Conservation (phyloP, 768 basidiomycete genomes). For the Rhodotorula taiwanensis region DNA sequence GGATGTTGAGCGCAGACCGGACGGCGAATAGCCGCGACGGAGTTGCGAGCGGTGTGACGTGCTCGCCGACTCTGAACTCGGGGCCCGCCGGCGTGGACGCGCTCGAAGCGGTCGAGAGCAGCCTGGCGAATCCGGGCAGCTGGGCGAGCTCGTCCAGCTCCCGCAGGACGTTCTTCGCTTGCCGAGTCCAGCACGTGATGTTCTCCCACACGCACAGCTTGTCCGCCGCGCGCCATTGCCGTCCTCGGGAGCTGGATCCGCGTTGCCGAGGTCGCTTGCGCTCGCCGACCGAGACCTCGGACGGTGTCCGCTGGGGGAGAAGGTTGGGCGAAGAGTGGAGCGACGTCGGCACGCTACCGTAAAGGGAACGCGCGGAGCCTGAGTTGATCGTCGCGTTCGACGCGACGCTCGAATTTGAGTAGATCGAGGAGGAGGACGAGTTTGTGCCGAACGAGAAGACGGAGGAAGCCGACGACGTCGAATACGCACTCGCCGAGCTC, state of each 20-base stretch:
- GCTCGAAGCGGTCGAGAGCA: constrained; percentile 8
- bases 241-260: constrained; percentile 35
- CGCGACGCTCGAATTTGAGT: constrained; percentile 8
- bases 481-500: constrained; percentile 25
- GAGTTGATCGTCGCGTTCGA: constrained; percentile 25
- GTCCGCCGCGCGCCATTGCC: constrained; percentile 44
- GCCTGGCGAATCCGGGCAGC: constrained; percentile 18
- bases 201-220: constrained; percentile 57
- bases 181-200: constrained; percentile 62
- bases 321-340: constrained; percentile 20
- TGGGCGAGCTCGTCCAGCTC: constrained; percentile 46
- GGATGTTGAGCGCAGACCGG: constrained; percentile 34
- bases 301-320: constrained; percentile 12
- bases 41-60: constrained; percentile 29
- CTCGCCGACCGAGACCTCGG: constrained; percentile 25
- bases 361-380: background rate
- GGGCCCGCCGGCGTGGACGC: constrained; percentile 1
- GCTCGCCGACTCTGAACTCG: background rate
- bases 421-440: constrained; percentile 15
- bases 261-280: constrained; percentile 29
- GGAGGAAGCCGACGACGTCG: constrained; percentile 33
- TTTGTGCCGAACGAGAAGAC: constrained; percentile 37
- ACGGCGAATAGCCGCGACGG: constrained; percentile 21
- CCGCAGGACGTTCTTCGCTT: constrained; percentile 65
- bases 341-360: constrained; percentile 1